Conservation (phyloP, 2,329 filamentous ascomycete species). For the Aureobasidium subglaciale region DNA sequence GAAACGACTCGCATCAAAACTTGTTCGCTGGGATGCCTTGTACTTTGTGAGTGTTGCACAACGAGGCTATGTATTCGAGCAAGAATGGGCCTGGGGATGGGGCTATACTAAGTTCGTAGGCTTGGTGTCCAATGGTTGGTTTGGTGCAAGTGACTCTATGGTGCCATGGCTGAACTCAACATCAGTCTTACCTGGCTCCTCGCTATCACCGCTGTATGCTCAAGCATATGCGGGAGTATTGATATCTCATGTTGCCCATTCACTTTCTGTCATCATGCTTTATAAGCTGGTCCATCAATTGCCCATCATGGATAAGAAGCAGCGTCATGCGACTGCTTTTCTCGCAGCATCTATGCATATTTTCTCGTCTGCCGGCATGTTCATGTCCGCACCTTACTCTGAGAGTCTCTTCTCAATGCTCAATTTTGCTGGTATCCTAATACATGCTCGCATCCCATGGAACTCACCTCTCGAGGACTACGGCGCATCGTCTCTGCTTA, state of each 20-base stretch:
- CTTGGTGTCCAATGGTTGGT: constrained; percentile 36
- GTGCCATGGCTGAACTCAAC: not conserved
- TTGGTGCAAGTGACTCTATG: constrained; percentile 20
- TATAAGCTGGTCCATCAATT: constrained; percentile 58
- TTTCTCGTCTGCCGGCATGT: constrained; percentile 79
- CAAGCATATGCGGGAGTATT: constrained; percentile 52
- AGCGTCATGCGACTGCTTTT: constrained; percentile 50
- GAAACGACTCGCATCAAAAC: constrained; percentile 36
- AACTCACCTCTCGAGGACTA: not conserved
- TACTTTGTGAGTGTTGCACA: constrained; percentile 62
- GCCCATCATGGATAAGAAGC: constrained; percentile 34
- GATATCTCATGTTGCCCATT: constrained; percentile 67
- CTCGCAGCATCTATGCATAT: constrained; percentile 68
- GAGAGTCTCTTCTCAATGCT: constrained; percentile 75
- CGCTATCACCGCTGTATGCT: constrained; percentile 21
- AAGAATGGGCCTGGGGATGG: constrained; percentile 78
- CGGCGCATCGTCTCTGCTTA: not conserved
- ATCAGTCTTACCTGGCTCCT: constrained; percentile 15
- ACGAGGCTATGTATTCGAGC: constrained; percentile 64
- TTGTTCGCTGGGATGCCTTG: constrained; percentile 75
- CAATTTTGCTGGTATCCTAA: constrained; percentile 64
- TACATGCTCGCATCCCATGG: constrained; percentile 42
- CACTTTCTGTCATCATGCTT: constrained; percentile 65
- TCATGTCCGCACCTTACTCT: constrained; percentile 78
- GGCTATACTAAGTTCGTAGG: constrained; percentile 42